Base-by-base conservation (phyloP, 306 rosid species). In the Prunus mume region DNA sequence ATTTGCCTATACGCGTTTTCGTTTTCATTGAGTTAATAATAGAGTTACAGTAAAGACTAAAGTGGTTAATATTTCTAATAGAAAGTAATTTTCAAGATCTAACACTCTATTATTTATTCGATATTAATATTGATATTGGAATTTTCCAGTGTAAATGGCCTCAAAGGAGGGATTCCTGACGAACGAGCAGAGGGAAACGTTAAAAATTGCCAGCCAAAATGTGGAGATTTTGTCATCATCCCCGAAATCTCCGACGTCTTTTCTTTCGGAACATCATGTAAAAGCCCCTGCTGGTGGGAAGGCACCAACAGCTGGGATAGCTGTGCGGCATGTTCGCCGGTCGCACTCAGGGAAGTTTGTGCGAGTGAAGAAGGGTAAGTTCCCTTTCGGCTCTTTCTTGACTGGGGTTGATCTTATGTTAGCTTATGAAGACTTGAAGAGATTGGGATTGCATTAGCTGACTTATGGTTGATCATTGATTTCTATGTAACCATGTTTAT, bases 121-220 rank as follows among this genome's bases (percentile, higher is more conserved):
- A 14, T 69, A 19, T 38, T 60, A 25, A 28, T 74, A 24, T 3
- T 17, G 27, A 47, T 65, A 3, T 75, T 76, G 79, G 64, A 62
- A 13, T 73, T 80, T 49, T 3, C 43, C 20, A 34, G 79, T 43
- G 66, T 49, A 80, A 70, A 92, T 95, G 99, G 97, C 99, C 24
- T 89, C 99, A 17, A 69, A 76, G 9, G 97, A 95, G 88, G 99
- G 99, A 67, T 92, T 95, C 82, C 85, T 95, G 80, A 95, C 99
- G 0, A 83, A 90, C 47, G 92, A 88, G 79, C 99, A 95, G 93
- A 85, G 99, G 87, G 93, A 92, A 67, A 70, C 66, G 74, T 69
- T 95, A 63, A 92, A 92, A 81, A 70, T 89, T 75, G 99, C 99
- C 0, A 82, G 90, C 74, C 84, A 86, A 63, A 92, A 95, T 90